These are phyloP conservation scores for Cladorrhinum sp. DNA, from an alignment of 2,329 filamentous ascomycete species.

Conservation along the genomic window DNA sequence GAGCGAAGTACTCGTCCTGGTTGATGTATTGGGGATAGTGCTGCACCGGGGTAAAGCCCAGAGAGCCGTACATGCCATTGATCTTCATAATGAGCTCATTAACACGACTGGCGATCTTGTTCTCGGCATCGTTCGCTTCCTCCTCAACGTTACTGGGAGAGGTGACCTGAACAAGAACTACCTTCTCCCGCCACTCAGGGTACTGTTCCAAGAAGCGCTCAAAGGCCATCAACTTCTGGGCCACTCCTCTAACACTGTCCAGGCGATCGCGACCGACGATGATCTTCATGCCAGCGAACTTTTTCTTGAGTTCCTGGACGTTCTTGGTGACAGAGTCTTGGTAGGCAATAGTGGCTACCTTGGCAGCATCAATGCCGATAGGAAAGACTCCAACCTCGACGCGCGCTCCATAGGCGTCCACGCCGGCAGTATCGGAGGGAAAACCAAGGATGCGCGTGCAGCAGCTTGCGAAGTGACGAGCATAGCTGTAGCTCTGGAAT, in stretches of 20 bases:
- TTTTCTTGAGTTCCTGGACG: constrained; percentile 67
- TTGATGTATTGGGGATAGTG: constrained; percentile 93
- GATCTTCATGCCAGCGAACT: constrained; percentile 88
- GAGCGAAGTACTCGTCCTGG: constrained; percentile 87
- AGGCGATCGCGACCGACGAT: constrained; percentile 94
- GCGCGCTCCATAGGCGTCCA: constrained; percentile 84
- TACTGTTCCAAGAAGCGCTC: constrained; percentile 87
- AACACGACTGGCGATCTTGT: constrained; percentile 82
- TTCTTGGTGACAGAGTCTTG: constrained; percentile 66
- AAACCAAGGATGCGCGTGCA: constrained; percentile 91
- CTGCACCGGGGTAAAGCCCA: constrained; percentile 86
- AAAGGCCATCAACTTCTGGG: constrained; percentile 94
- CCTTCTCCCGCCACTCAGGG: constrained; percentile 87
- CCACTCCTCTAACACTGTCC: constrained; percentile 86
- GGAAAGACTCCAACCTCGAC: constrained; percentile 92
- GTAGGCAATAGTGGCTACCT: constrained; percentile 74
- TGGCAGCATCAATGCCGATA: constrained; percentile 86
- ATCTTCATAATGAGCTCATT: constrained; percentile 88
- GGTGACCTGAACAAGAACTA: constrained; percentile 92
- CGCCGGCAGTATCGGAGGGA: constrained; percentile 77
- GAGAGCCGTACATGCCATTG: constrained; percentile 83
- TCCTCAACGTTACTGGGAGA: constrained; percentile 80
- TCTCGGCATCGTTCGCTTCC: constrained; percentile 71
- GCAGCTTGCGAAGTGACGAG: constrained; percentile 89
- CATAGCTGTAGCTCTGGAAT: constrained; percentile 95